phyloP scores from a whole-genome alignment of 2,329 filamentous ascomycete genomes.

The Neonectria magnoliae region DNA sequence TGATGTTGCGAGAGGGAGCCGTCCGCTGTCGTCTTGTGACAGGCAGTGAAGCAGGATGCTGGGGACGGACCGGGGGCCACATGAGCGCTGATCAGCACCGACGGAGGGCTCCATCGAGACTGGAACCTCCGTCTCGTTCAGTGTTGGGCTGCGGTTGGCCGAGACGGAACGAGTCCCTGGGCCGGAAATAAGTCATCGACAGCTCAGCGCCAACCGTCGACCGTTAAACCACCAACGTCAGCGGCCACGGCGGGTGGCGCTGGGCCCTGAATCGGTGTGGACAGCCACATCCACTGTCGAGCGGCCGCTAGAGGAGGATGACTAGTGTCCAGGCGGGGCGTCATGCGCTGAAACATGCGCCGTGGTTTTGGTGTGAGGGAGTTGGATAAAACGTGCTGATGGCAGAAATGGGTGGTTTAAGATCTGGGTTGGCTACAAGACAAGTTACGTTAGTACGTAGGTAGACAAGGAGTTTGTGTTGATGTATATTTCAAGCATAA shows the following conservation, averaged over 20 bases:
- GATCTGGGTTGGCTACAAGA: no score
- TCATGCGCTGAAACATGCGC: not conserved
- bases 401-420: not conserved
- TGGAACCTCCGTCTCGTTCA: not conserved
- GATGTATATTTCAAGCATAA: no score
- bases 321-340: not conserved
- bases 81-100: not conserved
- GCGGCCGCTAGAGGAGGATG: not conserved
- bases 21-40: not conserved
- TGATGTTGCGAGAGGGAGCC: not conserved
- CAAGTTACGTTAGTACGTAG: no score
- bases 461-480: no score
- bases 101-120: not conserved
- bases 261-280: not conserved
- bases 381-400: not conserved
- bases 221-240: not conserved
- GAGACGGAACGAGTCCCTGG: not conserved
- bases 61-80: not conserved
- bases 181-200: not conserved
- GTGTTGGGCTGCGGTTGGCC: not conserved
- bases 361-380: not conserved
- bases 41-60: slow-evolving; percentile 2
- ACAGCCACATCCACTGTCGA: not conserved
- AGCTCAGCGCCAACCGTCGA: not conserved
- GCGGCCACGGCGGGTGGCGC: slow-evolving; percentile 1